Percentiles rank a stretch among this genome's conserved stretches.
phyloP scores from a whole-genome alignment of 306 rosid species.

The Quercus wislizeni region DNA sequence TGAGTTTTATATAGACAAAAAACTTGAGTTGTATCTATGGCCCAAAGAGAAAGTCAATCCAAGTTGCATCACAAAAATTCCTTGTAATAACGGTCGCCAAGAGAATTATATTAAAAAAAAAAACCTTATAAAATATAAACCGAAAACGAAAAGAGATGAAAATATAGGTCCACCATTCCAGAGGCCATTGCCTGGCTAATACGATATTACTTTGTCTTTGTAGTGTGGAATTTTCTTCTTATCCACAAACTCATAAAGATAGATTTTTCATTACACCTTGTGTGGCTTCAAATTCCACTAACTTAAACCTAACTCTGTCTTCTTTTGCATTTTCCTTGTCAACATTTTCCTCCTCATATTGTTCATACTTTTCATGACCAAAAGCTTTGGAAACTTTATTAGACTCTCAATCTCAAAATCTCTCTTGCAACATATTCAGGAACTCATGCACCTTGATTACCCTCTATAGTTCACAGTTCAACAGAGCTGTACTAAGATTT shows the following conservation, averaged over 20 bases:
- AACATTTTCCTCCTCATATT: not conserved
- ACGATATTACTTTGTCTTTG: slow-evolving; percentile 4
- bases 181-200: not conserved
- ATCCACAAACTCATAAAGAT: slow-evolving; percentile 24
- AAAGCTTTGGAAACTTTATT: not conserved
- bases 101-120: slow-evolving; percentile 1
- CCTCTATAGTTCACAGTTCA: not conserved
- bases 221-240: slow-evolving; percentile 30
- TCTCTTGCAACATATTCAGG: not conserved
- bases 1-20: too few relatives aligned
- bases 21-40: too few relatives aligned
- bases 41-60: slow-evolving; percentile 11
- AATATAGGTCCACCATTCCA: not conserved
- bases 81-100: slow-evolving; percentile 18
- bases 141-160: too few relatives aligned
- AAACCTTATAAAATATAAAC: not conserved
- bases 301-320: slow-evolving; percentile 7
- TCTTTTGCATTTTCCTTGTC: slow-evolving; percentile 18
- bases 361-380: not conserved
- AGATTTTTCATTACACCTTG: slow-evolving; percentile 8
- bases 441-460: not conserved
- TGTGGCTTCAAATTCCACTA: slow-evolving; percentile 51
- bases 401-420: not conserved
- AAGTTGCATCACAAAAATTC: slow-evolving; percentile 31
- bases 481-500: not conserved